Conservation (phyloP, 1,139 yeast genomes). For the Ogataea hybrid region DNA sequence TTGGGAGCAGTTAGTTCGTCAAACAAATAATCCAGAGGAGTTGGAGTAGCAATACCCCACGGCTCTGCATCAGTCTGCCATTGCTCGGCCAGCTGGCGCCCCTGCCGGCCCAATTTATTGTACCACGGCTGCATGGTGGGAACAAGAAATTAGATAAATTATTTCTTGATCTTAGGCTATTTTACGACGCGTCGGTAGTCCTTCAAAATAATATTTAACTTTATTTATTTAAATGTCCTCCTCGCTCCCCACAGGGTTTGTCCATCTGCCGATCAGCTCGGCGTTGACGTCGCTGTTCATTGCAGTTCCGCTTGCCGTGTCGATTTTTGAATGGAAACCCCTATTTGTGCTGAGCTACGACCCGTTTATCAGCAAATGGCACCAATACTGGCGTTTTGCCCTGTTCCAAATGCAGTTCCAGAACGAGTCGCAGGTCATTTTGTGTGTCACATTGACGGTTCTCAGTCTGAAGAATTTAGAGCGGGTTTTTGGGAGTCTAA, state of each 20-base stretch:
- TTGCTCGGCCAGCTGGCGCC: constrained; percentile 25
- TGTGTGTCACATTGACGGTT: constrained; percentile 52
- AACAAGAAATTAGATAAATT: not conserved
- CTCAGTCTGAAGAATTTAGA: constrained; percentile 59
- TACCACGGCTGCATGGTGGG: constrained; percentile 14
- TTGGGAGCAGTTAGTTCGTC: constrained; percentile 44
- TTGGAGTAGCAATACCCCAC: not conserved
- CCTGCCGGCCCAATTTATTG: constrained; percentile 36
- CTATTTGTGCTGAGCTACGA: constrained; percentile 50
- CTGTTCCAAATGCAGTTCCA: constrained; percentile 55
- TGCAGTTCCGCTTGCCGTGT: constrained; percentile 47
- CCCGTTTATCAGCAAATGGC: constrained; percentile 59
- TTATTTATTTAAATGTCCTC: constrained; percentile 22
- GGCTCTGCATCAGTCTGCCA: constrained; percentile 4
- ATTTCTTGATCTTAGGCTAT: constrained; percentile 1
- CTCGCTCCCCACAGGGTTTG: constrained; percentile 52
- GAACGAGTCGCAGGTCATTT: constrained; percentile 65
- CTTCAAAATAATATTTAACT: not conserved
- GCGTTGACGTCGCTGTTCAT: constrained; percentile 42
- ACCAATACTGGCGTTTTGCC: constrained; percentile 66
- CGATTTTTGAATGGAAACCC: constrained; percentile 57
- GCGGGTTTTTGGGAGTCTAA: constrained; percentile 60
- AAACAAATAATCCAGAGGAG: constrained; percentile 44
- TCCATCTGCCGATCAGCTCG: constrained; percentile 48
- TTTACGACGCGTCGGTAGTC: constrained; percentile 7